Evolutionary conservation across 441 rosid species (phyloP).

Genomic region (Erodium texanum): DNA sequence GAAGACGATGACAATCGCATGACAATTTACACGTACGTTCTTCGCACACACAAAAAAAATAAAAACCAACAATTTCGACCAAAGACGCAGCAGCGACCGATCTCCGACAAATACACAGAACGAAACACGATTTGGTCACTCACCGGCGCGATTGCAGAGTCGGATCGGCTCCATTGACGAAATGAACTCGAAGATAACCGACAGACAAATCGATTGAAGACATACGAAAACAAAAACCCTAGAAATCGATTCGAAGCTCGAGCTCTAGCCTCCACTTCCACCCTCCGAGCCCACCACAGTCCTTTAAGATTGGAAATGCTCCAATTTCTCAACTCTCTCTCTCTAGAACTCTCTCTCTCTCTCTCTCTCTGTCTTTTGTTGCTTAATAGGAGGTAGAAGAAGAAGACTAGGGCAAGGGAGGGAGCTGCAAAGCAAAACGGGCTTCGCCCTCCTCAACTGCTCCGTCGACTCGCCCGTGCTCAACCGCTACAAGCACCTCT

Average conservation of each 20-base stretch:
- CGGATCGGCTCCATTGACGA: slow-evolving; percentile 4
- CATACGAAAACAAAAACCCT: slow-evolving; percentile 4
- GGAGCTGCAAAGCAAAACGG: slow-evolving; percentile 1
- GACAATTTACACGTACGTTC: too few species aligned
- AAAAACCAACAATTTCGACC: background rate
- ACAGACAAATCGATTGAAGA: background rate
- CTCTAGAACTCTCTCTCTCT: background rate
- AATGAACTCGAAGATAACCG: background rate
- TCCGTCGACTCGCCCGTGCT: slow-evolving; percentile 18
- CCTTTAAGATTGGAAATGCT: background rate
- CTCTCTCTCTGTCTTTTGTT: background rate
- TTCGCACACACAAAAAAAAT: too few species aligned
- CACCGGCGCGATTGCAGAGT: background rate
- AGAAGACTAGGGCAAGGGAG: slow-evolving; percentile 3
- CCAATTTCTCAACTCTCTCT: background rate
- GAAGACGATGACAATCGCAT: slow-evolving; percentile 56
- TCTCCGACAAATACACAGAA: background rate
- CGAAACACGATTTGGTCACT: background rate
- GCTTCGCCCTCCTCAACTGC: background rate
- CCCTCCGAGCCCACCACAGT: background rate
- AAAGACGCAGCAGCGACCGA: slow-evolving; percentile 2
- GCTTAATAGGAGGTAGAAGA: slow-evolving; percentile 4
- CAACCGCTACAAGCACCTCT: slow-evolving; percentile 69
- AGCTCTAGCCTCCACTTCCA: background rate
- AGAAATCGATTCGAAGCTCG: background rate